Base-by-base conservation (phyloP, 192 early-diverging fungal species). In the Backusella australiensis region DNA sequence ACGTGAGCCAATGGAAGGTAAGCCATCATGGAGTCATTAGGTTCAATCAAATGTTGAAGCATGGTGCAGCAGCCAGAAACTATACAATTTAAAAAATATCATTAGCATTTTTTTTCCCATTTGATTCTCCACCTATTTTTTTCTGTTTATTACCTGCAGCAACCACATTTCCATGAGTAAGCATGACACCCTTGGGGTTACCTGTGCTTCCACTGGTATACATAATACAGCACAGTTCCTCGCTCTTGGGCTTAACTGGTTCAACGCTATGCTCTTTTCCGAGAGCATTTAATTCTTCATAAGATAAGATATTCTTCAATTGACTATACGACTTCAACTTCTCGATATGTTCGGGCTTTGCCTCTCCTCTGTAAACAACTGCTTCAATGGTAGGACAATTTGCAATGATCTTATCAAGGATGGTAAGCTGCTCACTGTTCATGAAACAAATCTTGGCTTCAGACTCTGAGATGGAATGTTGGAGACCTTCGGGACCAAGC, bases 401-500 rank as follows among this genome's bases (percentile, higher is more conserved):
- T 29, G 83, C 72, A 6, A 82, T 75, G 32, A 95, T 86, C 52
- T 89, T 90, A 74, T 74, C 74, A 29, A 94, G 67, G 46, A 89
- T 89, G 36, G 84, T 83, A 39, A 96, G 83, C 35, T 93, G 87
- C 56, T 93, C 91, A 12, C 88, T 89, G 74, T 94, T 91, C 74
- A 93, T 92, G 75, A 94, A 93, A 71, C 91, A 82, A n/a, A 86
- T 81, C 3, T 67, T 72, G 42, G 92, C 86, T 75, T 92, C 91
- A 29, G 90, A 79, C 80, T 96, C 92, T 76, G 92, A 90, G 75
- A 96, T 90, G 15, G 95, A 92, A 76, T 78, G 72, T 5, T 72
- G 65, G 36, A 97, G 88, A 14, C 93, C 93, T 23, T 91, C 91
- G 56, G 90, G 91, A 44, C 95, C 96, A 67, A 97, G 88, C 19